phyloP scores from a whole-genome alignment of 2,329 filamentous ascomycete species.

The Aotearoamyces nothofagi region DNA sequence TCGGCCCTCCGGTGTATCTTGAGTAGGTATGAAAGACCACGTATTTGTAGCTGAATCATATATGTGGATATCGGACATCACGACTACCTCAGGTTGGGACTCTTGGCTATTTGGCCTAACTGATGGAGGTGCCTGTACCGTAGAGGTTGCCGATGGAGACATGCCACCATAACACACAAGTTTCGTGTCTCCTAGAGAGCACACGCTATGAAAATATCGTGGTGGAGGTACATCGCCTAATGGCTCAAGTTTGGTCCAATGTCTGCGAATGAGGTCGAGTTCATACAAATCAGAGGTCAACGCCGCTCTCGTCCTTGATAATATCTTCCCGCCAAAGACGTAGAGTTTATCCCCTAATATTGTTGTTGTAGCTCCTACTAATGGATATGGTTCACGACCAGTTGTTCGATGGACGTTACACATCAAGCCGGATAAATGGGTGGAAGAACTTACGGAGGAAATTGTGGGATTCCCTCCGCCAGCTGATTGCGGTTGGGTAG shows the following conservation, averaged over 20 bases:
- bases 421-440: constrained; percentile 51
- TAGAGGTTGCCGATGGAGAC: constrained; percentile 51
- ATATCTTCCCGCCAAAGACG: constrained; percentile 81
- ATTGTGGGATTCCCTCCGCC: constrained; percentile 25
- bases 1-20: constrained; percentile 76
- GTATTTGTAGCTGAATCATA: constrained; percentile 71
- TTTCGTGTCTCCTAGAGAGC: constrained; percentile 83
- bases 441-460: constrained; percentile 27
- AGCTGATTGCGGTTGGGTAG: constrained; percentile 25
- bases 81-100: constrained; percentile 71
- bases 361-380: constrained; percentile 91
- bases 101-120: constrained; percentile 33
- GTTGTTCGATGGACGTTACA: constrained; percentile 73
- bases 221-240: constrained; percentile 77
- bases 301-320: constrained; percentile 67
- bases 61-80: constrained; percentile 97
- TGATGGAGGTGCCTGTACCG: constrained; percentile 23
- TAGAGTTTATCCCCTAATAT: constrained; percentile 92
- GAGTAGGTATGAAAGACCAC: constrained; percentile 73
- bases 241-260: constrained; percentile 85
- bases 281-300: constrained; percentile 90
- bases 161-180: constrained; percentile 97
- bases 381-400: constrained; percentile 74
- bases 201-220: constrained; percentile 95
- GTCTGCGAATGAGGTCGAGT: constrained; percentile 74